A percentile compares a stretch with the other conserved stretches of the same genome.
phyloP scores from a whole-genome alignment of 2,329 filamentous ascomycete genomes.

The Pseudogymnoascus sp. region DNA sequence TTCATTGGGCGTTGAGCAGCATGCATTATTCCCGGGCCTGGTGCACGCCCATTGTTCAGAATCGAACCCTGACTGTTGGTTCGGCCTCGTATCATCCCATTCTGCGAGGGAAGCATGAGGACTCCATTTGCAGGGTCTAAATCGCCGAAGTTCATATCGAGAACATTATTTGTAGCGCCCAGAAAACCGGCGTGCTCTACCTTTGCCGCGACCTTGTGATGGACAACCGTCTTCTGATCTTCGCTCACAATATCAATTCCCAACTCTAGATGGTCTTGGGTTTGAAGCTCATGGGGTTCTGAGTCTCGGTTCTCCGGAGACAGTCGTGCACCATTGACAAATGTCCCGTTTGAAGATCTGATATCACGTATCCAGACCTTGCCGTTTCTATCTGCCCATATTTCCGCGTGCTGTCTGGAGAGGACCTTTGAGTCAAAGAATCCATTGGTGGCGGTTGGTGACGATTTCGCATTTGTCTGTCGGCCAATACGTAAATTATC shows the following conservation, averaged over 20 bases:
- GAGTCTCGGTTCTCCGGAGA: conserved; percentile 95
- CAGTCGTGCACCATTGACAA: conserved; percentile 84
- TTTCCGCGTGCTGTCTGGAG: conserved; percentile 90
- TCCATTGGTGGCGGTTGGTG: conserved; percentile 83
- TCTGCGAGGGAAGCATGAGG: conserved; percentile 61
- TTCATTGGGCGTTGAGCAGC: conserved; percentile 68
- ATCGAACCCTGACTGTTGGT: conserved; percentile 59
- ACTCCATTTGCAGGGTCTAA: conserved; percentile 71
- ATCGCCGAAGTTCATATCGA: conserved; percentile 89
- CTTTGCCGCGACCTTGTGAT: conserved; percentile 95
- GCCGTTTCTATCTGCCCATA: conserved; percentile 77
- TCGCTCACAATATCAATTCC: conserved; percentile 98
- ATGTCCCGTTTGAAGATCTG: conserved; percentile 97
- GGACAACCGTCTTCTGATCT: conserved; percentile 95
- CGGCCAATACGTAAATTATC: conserved; percentile 90
- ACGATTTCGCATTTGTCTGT: conserved; percentile 93
- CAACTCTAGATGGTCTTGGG: conserved; percentile 84
- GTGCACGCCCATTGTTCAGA: conserved; percentile 50
- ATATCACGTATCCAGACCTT: conserved; percentile 96
- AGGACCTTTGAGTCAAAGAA: conserved; percentile 98
- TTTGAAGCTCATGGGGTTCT: conserved; percentile 86
- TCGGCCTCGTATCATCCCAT: conserved; percentile 61
- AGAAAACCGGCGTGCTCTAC: conserved; percentile 91
- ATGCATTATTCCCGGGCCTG: conserved; percentile 46
- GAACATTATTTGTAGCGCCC: conserved; percentile 62